Evolutionary conservation across 768 basidiomycete genomes (phyloP), one percentile per base, ranked within the genome.

Genomic region (Tulasnella sp.): DNA sequence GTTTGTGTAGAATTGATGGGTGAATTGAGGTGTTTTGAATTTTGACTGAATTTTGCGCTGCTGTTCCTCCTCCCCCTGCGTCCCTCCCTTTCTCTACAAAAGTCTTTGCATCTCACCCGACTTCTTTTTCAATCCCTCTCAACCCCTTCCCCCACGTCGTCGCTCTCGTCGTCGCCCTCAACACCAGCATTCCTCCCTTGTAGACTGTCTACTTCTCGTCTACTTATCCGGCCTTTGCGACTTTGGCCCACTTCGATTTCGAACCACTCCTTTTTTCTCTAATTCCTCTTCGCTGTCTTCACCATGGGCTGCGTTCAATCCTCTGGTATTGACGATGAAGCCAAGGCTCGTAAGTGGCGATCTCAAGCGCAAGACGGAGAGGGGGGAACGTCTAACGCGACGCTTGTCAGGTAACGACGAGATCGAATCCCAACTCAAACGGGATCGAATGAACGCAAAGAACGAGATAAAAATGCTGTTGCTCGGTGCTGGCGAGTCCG

Each of bases 401-500:
- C 8, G 43, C 31, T 23, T 19, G 21, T 12, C 60, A 89, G 87
- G 88, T 67, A 91, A 91, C 66, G 89, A 92, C 65, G 88, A 86
- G 75, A 94, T 94, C 62, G 91, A 94, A 75, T 84, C 72, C 71
- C 91, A 94, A 70, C 80, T 94, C 63, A 89, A 85, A 75, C 75
- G 82, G 65, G 91, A 94, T 73, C 73, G 84, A 41, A 79, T 86
- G 75, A 81, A 84, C 77, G 83, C 84, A 40, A 89, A 88, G 76
- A 92, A 91, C 65, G 90, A 92, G 69, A 90, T 93, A 67, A 93
- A 97, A 75, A 94, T 97, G 92, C 68, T 97, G 61, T 69, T 98
- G 58, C 76, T 98, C 25, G 94, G 94, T 57, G 92, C 94, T 59
- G 92, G 94, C 72, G 92, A 96, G 77, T 92, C 89, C 53, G 93